Base-by-base conservation (phyloP, 2,329 filamentous ascomycete genomes). In the Diaporthe ampelina region DNA sequence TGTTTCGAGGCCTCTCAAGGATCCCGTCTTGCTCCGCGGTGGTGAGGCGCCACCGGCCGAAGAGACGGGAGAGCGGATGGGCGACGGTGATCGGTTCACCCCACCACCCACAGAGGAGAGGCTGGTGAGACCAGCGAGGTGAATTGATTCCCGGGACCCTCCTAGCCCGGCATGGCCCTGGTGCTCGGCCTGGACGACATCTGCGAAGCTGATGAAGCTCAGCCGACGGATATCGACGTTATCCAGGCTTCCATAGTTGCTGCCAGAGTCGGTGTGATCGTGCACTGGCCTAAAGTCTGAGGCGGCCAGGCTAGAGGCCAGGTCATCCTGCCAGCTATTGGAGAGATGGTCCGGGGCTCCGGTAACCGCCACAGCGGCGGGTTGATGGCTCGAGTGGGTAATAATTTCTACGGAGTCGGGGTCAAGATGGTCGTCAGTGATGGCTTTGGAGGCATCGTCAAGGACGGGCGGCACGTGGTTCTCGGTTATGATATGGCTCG, bases 181-280 rank as follows among this genome's bases (percentile, higher is more conserved):
- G 79, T 96, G 94, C 82, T 97, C 94, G 45, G 93, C 90, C 81
- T 97, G 95, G 54, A 98, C 95, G 13, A 98, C 95, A 80, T 98
- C 96, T 76, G 96, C 95, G 83, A 98, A 98, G 10, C 95, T 98
- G 81, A 98, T 97, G 85, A 98, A 98, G 82, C 94, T 97, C 76
- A 98, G 85, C 29, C 96, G 91, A 59, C 94, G 92, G 24, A 97
- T 90, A 79, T 98, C 95, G 52, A 89, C 57, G 43, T 70, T 90
- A 79, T 98, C 95, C 76, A 96, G 86, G 59, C 92, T 91, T 43
- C 93, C 94, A 82, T 96, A 96, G 81, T 91, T 94, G 74, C 96
- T 94, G 80, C 75, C 80, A 79, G 65, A 81, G 69, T 69, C 70
- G 59, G 78, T 76, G 50, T 76, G 86, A n/a, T 83, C 84, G 63